A percentile compares a stretch with the other conserved stretches of the same genome.
These are phyloP conservation scores for Rhizophagus sp. DNA, from an alignment of 192 early-diverging fungal genomes.

Conservation along the genomic window DNA sequence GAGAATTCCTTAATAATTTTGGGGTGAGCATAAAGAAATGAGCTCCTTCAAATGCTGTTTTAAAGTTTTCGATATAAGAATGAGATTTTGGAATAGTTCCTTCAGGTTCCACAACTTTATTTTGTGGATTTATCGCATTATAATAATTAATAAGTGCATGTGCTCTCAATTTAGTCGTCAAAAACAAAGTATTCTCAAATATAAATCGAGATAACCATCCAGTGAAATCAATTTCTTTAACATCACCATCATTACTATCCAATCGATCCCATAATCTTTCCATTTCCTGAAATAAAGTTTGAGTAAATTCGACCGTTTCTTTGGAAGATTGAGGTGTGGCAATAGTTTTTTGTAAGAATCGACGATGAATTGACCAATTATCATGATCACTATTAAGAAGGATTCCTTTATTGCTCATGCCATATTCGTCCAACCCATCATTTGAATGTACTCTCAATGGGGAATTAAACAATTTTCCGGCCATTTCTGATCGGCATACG, in stretches of 20 bases:
- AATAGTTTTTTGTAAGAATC: background rate
- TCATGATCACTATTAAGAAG: background rate
- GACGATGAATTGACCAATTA: background rate
- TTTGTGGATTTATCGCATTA: background rate
- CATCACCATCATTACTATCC: background rate
- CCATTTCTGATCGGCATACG: background rate
- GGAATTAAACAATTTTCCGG: background rate
- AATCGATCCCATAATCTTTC: background rate
- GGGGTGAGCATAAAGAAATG: background rate
- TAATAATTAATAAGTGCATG: background rate
- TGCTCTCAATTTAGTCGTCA: background rate
- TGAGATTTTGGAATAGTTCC: background rate
- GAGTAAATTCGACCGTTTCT: background rate
- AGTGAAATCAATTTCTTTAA: background rate
- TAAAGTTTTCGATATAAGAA: background rate
- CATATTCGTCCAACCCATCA: background rate
- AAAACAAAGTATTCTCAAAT: background rate
- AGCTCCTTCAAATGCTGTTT: background rate
- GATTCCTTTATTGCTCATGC: background rate
- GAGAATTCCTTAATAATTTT: background rate
- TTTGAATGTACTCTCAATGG: background rate
- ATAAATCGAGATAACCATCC: background rate
- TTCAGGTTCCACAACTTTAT: background rate
- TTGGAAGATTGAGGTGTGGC: background rate
- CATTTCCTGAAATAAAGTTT: background rate